Conservation (phyloP, 1,284 basidiomycete species). For the Sparassis latifolia region DNA sequence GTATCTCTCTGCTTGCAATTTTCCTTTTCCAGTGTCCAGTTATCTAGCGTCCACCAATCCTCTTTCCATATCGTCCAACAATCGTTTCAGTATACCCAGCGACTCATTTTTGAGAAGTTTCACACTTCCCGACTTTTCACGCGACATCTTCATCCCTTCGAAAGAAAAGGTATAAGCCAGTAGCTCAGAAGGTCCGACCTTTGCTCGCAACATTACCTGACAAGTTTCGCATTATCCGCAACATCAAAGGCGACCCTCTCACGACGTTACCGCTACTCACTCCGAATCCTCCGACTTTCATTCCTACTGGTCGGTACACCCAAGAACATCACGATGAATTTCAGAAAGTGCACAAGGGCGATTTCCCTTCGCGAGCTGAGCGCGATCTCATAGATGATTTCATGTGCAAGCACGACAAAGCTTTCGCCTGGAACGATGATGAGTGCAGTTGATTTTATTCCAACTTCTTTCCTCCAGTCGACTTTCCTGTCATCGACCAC, state of each 20-base stretch:
- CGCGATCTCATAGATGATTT: slow-evolving; percentile 24
- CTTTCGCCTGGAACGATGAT: slow-evolving; percentile 6
- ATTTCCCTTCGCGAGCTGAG: slow-evolving; percentile 27
- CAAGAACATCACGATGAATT: slow-evolving; percentile 22
- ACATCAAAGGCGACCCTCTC: slow-evolving; percentile 28
- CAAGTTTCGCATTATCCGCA: slow-evolving; percentile 23
- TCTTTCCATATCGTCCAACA: too few species aligned
- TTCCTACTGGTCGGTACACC: slow-evolving; percentile 25
- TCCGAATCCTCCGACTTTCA: slow-evolving; percentile 14
- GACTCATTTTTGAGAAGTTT: too few species aligned
- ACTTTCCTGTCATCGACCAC: slow-evolving; percentile 5
- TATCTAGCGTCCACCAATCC: not conserved
- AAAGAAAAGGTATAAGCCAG: slow-evolving; percentile 32
- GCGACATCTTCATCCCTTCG: not conserved
- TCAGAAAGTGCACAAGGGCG: slow-evolving; percentile 16
- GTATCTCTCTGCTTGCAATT: not conserved
- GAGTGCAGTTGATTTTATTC: slow-evolving; percentile 5
- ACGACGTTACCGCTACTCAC: slow-evolving; percentile 17
- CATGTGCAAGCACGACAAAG: slow-evolving; percentile 22
- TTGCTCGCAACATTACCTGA: slow-evolving; percentile 17
- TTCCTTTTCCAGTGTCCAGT: too few species aligned
- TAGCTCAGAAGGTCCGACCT: slow-evolving; percentile 23
- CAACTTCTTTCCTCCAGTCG: slow-evolving; percentile 8
- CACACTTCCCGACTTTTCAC: too few species aligned
- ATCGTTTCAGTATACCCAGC: too few species aligned